Conservation (phyloP, 2,329 filamentous ascomycete genomes). For the Colletotrichum theobromicola region DNA sequence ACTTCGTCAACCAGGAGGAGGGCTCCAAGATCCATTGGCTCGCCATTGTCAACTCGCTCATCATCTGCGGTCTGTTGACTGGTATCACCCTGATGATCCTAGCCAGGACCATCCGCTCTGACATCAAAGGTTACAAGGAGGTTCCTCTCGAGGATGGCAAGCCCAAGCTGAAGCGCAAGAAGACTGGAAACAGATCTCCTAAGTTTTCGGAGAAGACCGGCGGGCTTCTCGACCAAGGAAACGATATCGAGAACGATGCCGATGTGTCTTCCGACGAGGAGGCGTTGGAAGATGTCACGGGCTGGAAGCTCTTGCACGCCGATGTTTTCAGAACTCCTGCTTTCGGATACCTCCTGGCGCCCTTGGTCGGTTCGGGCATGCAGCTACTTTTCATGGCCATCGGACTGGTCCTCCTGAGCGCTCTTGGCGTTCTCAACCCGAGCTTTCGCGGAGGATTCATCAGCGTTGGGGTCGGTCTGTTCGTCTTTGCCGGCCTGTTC, state of each 20-base stretch:
- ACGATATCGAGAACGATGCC: conserved; percentile 55
- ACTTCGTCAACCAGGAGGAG: conserved; percentile 87
- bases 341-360: conserved; percentile 76
- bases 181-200: conserved; percentile 32
- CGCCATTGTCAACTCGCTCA: conserved; percentile 84
- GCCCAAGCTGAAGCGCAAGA: conserved; percentile 55
- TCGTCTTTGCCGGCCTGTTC: conserved; percentile 82
- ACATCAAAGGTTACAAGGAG: conserved; percentile 78
- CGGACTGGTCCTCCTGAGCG: conserved; percentile 74
- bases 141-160: conserved; percentile 71
- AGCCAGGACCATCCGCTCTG: conserved; percentile 76
- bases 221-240: conserved; percentile 66
- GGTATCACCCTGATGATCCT: conserved; percentile 83
- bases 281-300: conserved; percentile 77
- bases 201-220: conserved; percentile 53
- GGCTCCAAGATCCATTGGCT: conserved; percentile 85
- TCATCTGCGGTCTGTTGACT: conserved; percentile 81
- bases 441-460: conserved; percentile 91
- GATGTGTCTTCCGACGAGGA: conserved; percentile 73
- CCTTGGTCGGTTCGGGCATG: conserved; percentile 83
- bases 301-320: conserved; percentile 89
- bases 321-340: conserved; percentile 82
- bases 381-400: conserved; percentile 84
- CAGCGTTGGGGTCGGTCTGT: conserved; percentile 82
- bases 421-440: conserved; percentile 80